Evolutionary conservation across 2,329 filamentous ascomycete genomes (phyloP).

Genomic region (Monascus ruber): DNA sequence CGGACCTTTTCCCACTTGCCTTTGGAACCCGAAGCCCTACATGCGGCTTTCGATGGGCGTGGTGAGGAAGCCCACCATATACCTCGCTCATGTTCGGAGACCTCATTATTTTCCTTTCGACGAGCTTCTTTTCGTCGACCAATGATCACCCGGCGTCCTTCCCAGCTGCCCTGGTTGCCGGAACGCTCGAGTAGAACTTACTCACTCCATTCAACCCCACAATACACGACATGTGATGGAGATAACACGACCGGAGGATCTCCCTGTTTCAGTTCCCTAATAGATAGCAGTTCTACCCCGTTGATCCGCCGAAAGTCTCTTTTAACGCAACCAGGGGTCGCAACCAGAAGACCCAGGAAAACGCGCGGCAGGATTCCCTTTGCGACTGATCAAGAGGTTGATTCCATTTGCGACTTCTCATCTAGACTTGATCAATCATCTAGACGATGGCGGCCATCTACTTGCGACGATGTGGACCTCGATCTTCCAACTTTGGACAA

Average conservation of each 20-base stretch:
- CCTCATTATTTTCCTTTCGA: slow-evolving; percentile 7
- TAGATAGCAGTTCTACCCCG: slow-evolving; percentile 22
- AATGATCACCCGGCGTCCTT: slow-evolving; percentile 3
- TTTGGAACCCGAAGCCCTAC: too few relatives aligned
- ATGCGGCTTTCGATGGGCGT: too few relatives aligned
- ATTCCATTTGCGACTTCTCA: slow-evolving; percentile 4
- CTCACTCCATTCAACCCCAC: slow-evolving; percentile 17
- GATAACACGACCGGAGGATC: too few relatives aligned
- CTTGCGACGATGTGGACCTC: slow-evolving; percentile 4
- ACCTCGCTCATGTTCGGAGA: too few relatives aligned
- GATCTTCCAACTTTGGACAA: slow-evolving; percentile 4
- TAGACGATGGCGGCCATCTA: slow-evolving; percentile 8
- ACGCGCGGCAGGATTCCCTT: slow-evolving; percentile 11
- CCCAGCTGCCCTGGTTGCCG: slow-evolving; percentile 6
- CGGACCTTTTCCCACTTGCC: too few relatives aligned
- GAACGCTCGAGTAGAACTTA: slow-evolving; percentile 16
- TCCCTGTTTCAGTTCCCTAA: slow-evolving; percentile 11
- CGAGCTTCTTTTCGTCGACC: slow-evolving; percentile 13
- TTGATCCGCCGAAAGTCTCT: slow-evolving; percentile 28
- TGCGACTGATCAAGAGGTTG: slow-evolving; percentile 13
- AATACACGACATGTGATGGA: slow-evolving; percentile 13
- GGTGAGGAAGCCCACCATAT: too few relatives aligned
- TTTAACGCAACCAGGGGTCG: slow-evolving; percentile 23
- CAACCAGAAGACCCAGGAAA: slow-evolving; percentile 21
- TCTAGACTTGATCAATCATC: slow-evolving; percentile 3